phyloP scores from a whole-genome alignment of 257 asterid genomes.

The Solanum pennellii region DNA sequence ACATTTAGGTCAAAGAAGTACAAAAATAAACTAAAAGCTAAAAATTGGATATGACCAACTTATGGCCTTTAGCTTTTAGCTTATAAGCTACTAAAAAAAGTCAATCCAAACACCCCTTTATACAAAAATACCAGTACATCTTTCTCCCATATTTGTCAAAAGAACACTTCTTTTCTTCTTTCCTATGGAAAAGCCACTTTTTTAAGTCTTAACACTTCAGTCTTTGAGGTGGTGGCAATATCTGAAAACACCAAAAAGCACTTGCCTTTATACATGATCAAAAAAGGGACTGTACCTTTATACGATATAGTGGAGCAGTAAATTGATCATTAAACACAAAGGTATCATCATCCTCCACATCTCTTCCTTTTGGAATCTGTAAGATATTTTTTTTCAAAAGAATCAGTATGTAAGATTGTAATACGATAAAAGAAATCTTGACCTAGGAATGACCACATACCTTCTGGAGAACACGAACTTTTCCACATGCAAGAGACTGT shows the following conservation, averaged over 20 bases:
- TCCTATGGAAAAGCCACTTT: neutral
- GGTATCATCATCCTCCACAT: constrained; percentile 51
- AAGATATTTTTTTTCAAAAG: neutral
- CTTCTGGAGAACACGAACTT: constrained; percentile 89
- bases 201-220: neutral
- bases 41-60: neutral
- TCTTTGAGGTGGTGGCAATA: neutral
- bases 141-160: neutral
- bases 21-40: neutral
- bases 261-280: neutral
- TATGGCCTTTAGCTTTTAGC: neutral
- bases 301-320: constrained; percentile 67
- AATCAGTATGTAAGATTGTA: neutral
- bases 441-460: constrained; percentile 21
- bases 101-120: neutral
- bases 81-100: neutral
- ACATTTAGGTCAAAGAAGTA: neutral
- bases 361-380: constrained; percentile 28
- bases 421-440: neutral
- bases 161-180: neutral
- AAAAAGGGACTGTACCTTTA: constrained; percentile 34
- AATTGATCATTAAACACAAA: constrained; percentile 75
- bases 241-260: neutral
- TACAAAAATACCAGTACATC: neutral
- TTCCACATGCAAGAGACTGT: constrained; percentile 98